Evolutionary conservation across 2,329 filamentous ascomycete species (phyloP), one percentile per base, ranked within the genome.

Genomic region (Sporothrix dimorphospora): DNA sequence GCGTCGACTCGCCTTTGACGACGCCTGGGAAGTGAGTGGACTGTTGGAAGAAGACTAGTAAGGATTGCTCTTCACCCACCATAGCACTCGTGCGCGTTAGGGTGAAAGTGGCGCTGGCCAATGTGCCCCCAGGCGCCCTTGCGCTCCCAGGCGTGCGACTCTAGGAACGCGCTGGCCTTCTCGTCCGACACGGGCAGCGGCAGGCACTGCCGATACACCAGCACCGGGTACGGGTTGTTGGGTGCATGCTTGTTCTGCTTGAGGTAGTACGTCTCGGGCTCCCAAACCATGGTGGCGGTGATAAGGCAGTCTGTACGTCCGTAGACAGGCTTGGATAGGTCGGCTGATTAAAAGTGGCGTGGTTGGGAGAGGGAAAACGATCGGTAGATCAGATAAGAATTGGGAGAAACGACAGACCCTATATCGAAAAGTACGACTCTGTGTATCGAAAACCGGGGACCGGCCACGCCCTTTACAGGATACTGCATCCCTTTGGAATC

Each of bases 61-160:
- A 24, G 16, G 19, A 24, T 27, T 3, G 19, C 7, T 53, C 49
- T 27, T 61, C 30, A 42, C 57, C 19, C 34, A 61, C 68, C 68
- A 70, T 70, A 70, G 40, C 68, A 70, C 34, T 70, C 68, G 53
- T 70, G 68, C 34, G 27, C 24, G n/a, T 70, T 70, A 19, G 68
- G 68, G 24, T 70, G 68, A 38, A 59, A 70, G 21, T 70, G 68
- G 30, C 68, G 51, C 53, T 70, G 68, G 38, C 30, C 19, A 34
- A 70, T 70, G 53, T 70, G 68, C 1, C 53, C 53, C 68, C 68
- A 70, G 19, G 68, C 55, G 12, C 68, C 68, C 53, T 61, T 70
- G 51, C 55, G 55, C 55, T 47, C 68, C 68, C 68, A 70, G 16
- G 68, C 68, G 27, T 61, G 68, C 38, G 68, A 70, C 42, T 70